Conservation (phyloP, 2,329 filamentous ascomycete species). For the Ceratocystis harringtonii region DNA sequence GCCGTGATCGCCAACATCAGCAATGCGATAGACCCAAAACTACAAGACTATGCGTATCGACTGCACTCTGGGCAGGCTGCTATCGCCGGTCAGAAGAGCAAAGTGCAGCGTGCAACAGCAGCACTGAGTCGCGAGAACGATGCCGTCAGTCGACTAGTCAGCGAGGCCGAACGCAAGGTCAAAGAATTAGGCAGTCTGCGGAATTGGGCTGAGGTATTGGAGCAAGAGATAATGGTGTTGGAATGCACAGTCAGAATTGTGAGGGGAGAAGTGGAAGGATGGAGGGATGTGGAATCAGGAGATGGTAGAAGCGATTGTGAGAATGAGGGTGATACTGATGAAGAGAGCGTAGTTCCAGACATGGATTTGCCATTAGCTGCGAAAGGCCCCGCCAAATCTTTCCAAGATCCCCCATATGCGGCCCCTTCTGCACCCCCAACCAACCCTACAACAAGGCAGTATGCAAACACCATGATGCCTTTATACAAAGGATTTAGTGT, state of each 20-base stretch:
- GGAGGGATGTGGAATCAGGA: slow-evolving; percentile 17
- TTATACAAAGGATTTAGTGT: background rate
- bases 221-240: slow-evolving; percentile 47
- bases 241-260: slow-evolving; percentile 46
- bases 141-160: slow-evolving; percentile 48
- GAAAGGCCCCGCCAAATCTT: background rate
- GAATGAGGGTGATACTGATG: background rate
- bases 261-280: slow-evolving; percentile 13
- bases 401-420: background rate
- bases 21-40: slow-evolving; percentile 53
- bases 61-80: slow-evolving; percentile 54
- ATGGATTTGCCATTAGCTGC: background rate
- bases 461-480: background rate
- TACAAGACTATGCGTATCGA: slow-evolving; percentile 51
- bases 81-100: slow-evolving; percentile 52
- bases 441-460: background rate
- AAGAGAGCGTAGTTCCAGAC: background rate
- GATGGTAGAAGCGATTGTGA: background rate
- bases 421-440: background rate
- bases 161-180: slow-evolving; percentile 45
- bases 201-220: slow-evolving; percentile 76
- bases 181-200: slow-evolving; percentile 73
- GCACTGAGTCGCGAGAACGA: slow-evolving; percentile 48
- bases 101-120: slow-evolving; percentile 45
- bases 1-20: slow-evolving; percentile 49